Evolutionary conservation across 345 rosid species (phyloP), one percentile per base, ranked within the genome.

Genomic region (Citrus hindsii): DNA sequence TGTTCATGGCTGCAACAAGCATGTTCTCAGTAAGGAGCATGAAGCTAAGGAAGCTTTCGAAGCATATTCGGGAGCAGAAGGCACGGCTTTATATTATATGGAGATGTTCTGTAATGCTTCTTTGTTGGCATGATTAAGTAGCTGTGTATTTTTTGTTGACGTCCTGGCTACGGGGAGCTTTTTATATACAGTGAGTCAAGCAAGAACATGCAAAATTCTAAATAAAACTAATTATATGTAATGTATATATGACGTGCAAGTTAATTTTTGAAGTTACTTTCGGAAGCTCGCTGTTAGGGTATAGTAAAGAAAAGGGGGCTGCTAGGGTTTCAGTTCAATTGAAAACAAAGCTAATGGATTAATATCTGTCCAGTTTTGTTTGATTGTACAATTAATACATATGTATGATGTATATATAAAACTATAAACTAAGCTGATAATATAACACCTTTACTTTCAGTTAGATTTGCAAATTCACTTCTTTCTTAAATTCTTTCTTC

Each of bases 71-170:
- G 76, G 92, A 89, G 84, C 97, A 84, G 78, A 78, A 92, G 64
- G 89, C 88, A 9, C 76, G 97, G 79, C 87, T 94, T 67, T 92
- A 91, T 79, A 88, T 94, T 67, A 85, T 92, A 33, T 94, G 98
- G 95, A 92, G 90, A 79, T 94, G 98, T 53, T 80, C 93, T 22
- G 86, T 94, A 48, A 88, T 91, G 59, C 98, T 92, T 65, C 80
- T 91, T 28, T 90, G 87, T 60, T 88, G 94, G 91, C 87, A 89
- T 75, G 98, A 94, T 27, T 89, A 83, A 79, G 19, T 7, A 5
- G 24, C 28, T n/a, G 51, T 12, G 18, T 3, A 14, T 46, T 13
- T 46, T 46, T 13, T 12, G 51, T 46, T 13, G 51, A 46, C 51
- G 51, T 13, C 4, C 0, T 38, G 33, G 19, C 21, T 73, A 18